Conservation (phyloP, 1,139 yeast species). For the Candida sanyaensis region DNA sequence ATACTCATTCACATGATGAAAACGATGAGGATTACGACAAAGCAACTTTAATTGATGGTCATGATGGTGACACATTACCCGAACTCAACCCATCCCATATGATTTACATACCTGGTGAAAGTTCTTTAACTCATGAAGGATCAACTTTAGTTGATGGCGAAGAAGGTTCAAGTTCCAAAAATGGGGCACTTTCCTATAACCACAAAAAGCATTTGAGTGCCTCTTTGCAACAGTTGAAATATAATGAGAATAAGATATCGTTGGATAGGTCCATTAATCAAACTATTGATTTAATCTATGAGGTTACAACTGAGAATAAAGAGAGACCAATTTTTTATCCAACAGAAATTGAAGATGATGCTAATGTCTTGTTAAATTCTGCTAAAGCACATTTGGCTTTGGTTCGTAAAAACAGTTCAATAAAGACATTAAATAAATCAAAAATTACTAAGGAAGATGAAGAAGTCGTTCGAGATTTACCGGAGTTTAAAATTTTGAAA, state of each 20-base stretch:
- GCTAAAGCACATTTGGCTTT: constrained; percentile 52
- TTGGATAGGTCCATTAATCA: constrained; percentile 64
- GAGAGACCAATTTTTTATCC: constrained; percentile 72
- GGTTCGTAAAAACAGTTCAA: constrained; percentile 42
- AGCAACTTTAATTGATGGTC: constrained; percentile 18
- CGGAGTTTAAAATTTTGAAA: constrained; percentile 60
- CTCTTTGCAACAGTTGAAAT: constrained; percentile 65
- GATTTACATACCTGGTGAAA: constrained; percentile 35
- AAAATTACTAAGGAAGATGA: constrained; percentile 19
- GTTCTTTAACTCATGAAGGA: constrained; percentile 25
- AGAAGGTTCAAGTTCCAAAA: constrained; percentile 11
- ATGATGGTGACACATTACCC: constrained; percentile 11
- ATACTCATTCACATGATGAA: neutral
- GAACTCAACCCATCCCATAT: constrained; percentile 26
- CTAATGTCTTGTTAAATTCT: constrained; percentile 43
- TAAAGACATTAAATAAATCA: constrained; percentile 34
- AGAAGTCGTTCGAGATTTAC: constrained; percentile 22
- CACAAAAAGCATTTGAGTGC: constrained; percentile 28
- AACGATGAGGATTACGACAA: constrained; percentile 16
- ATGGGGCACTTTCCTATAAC: constrained; percentile 5
- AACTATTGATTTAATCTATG: constrained; percentile 54
- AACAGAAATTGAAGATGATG: constrained; percentile 35
- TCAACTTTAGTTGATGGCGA: constrained; percentile 31
- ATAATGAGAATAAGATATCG: constrained; percentile 64
- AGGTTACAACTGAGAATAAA: constrained; percentile 56